Evolutionary conservation across 2,329 filamentous ascomycete genomes (phyloP), one percentile per base, ranked within the genome.

Genomic region (Clarireedia hainanense): DNA sequence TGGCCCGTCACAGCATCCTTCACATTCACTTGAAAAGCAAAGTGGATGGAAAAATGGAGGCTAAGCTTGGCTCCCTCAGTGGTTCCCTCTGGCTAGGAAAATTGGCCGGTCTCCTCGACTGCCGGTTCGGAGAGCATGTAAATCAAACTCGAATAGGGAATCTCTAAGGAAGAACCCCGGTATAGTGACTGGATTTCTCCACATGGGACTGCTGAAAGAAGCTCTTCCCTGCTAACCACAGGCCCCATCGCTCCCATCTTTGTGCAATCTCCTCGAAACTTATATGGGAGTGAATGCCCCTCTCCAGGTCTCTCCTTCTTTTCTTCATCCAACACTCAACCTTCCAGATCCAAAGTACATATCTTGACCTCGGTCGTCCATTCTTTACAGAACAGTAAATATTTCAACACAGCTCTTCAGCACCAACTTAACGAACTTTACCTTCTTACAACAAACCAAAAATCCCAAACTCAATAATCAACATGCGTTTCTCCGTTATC

Each of bases 351-450:
- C 56, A 12, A 47, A 47, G 54, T 43, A 57, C 50, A 50, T 36
- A 55, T 47, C 58, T 65, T 67, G 65, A 68, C 66, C 64, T 63
- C 63, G 65, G 66, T 67, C 65, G 64, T 66, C 64, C 64, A 66
- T 65, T 67, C 66, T 66, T 67, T 63, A 60, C 50, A 65, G 57
- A 65, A 62, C 17, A 50, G 34, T 45, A 37, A 51, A 47, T 23
- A 46, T 51, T 55, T 54, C 51, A 53, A 54, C 42, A 57, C 56
- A 45, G 61, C 60, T 63, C 54, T 62, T 62, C 60, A 64, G 57
- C 62, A 58, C 52, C 54, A 15, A 43, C 23, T 6, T 47, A 6
- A 47, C 43, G 24, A 47, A 27, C 24, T 47, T 47, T 24, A 47
- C 26, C 23, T 24, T 49, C 51, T 52, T 48, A 24, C 60, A 55